phyloP scores from a whole-genome alignment of 495 filamentous ascomycete species.

The Lepraria neglecta region DNA sequence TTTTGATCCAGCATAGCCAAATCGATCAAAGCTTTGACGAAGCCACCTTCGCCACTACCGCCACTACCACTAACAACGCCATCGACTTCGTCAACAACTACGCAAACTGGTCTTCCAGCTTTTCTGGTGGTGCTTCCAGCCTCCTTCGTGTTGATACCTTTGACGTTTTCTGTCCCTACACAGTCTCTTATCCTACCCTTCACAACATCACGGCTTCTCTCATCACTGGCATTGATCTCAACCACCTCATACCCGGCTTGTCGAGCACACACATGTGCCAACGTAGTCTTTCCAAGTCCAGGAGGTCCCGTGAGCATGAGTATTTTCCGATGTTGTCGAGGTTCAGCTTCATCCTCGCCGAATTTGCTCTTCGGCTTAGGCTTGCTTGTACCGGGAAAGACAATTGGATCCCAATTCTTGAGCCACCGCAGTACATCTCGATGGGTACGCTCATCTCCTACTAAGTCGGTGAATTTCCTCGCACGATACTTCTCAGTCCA shows the following conservation, averaged over 20 bases:
- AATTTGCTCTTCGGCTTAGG: constrained; percentile 42
- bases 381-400: constrained; percentile 68
- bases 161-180: constrained; percentile 86
- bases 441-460: constrained; percentile 92
- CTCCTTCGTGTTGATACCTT: constrained; percentile 63
- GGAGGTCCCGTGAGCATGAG: constrained; percentile 84
- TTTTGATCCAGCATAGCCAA: constrained; percentile 78
- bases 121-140: constrained; percentile 58
- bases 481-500: constrained; percentile 94
- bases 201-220: constrained; percentile 70
- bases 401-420: constrained; percentile 86
- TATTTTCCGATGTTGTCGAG: constrained; percentile 73
- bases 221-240: constrained; percentile 82
- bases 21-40: constrained; percentile 90
- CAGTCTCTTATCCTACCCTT: constrained; percentile 82
- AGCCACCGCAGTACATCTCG: constrained; percentile 87
- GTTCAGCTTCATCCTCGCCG: constrained; percentile 47
- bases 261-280: constrained; percentile 90
- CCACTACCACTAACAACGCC: constrained; percentile 78
- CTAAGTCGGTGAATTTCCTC: constrained; percentile 81
- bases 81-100: constrained; percentile 94
- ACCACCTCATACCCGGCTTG: constrained; percentile 95
- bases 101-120: constrained; percentile 79
- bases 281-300: constrained; percentile 89
- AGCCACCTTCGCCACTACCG: constrained; percentile 69